These are phyloP conservation scores for Selenicereus undatus DNA, from an alignment of 148 eudicot species.

Conservation along the genomic window DNA sequence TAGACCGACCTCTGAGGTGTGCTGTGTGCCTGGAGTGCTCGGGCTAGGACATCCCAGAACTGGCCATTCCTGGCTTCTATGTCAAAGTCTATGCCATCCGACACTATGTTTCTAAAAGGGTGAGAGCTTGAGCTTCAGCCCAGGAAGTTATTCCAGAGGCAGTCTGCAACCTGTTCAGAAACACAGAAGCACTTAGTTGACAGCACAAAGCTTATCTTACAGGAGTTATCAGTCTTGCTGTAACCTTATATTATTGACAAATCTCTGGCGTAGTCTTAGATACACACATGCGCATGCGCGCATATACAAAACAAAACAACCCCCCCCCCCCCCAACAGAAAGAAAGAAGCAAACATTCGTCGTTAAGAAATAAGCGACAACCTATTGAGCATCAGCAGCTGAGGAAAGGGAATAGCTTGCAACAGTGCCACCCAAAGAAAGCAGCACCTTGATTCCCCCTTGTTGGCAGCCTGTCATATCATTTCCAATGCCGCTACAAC, in stretches of 20 bases:
- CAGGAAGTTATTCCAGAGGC: slow-evolving; percentile 44
- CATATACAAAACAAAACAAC: too few species aligned
- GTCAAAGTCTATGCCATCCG: too few species aligned
- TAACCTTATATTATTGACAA: too few species aligned
- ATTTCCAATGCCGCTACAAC: slow-evolving; percentile 23
- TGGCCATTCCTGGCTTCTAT: too few species aligned
- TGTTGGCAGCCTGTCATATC: slow-evolving; percentile 26
- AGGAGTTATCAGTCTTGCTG: background rate
- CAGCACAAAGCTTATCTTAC: background rate
- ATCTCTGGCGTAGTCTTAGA: too few species aligned
- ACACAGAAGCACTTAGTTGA: background rate
- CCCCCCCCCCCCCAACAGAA: background rate
- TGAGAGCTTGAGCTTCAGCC: slow-evolving; percentile 19
- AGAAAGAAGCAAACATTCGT: too few species aligned
- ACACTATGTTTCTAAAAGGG: too few species aligned
- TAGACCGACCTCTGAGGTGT: too few species aligned
- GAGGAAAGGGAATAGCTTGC: slow-evolving; percentile 31
- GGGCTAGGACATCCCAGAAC: too few species aligned
- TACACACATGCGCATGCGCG: too few species aligned
- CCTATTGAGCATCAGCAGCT: slow-evolving; percentile 28
- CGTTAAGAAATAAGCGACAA: background rate
- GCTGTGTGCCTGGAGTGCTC: too few species aligned
- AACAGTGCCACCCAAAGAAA: slow-evolving; percentile 30
- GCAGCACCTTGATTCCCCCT: slow-evolving; percentile 25
- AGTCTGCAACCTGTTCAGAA: slow-evolving; percentile 25